These are phyloP conservation scores for Colletotrichum kahawae DNA, from an alignment of 2,329 filamentous ascomycete genomes.

Conservation along the genomic window DNA sequence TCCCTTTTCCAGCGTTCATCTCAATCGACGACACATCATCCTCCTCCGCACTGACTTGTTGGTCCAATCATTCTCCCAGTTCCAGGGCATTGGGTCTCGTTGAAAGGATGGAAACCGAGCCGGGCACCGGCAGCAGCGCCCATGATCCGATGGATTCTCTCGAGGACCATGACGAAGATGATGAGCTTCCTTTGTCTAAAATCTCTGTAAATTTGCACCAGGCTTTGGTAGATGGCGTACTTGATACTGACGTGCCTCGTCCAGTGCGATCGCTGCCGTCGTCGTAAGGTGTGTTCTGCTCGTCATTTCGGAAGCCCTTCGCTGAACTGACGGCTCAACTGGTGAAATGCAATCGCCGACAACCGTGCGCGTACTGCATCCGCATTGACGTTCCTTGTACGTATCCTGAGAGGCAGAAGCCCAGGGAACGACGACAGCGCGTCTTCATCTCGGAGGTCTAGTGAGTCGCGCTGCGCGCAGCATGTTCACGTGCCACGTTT, in stretches of 20 bases:
- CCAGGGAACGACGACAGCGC: background rate
- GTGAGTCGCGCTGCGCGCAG: background rate
- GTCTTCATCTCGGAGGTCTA: conserved; percentile 8
- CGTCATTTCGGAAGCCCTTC: background rate
- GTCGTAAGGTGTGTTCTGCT: background rate
- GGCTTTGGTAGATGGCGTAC: background rate
- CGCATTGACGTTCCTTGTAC: background rate
- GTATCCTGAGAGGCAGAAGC: background rate
- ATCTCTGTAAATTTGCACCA: background rate
- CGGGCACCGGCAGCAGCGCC: background rate
- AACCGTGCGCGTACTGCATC: conserved; percentile 8
- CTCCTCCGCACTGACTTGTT: background rate
- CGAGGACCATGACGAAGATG: background rate
- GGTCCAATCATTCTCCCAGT: background rate
- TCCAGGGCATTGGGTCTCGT: background rate
- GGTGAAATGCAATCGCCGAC: conserved; percentile 6
- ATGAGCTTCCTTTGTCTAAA: background rate
- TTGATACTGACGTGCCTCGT: background rate
- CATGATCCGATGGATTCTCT: background rate
- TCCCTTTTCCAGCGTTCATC: background rate
- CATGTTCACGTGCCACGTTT: accelerated
- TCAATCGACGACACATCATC: background rate
- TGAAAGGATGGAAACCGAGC: background rate
- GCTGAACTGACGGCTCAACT: background rate
- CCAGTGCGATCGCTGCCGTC: conserved; percentile 17